Base-by-base conservation (phyloP, 345 rosid species). In the Populus alba region DNA sequence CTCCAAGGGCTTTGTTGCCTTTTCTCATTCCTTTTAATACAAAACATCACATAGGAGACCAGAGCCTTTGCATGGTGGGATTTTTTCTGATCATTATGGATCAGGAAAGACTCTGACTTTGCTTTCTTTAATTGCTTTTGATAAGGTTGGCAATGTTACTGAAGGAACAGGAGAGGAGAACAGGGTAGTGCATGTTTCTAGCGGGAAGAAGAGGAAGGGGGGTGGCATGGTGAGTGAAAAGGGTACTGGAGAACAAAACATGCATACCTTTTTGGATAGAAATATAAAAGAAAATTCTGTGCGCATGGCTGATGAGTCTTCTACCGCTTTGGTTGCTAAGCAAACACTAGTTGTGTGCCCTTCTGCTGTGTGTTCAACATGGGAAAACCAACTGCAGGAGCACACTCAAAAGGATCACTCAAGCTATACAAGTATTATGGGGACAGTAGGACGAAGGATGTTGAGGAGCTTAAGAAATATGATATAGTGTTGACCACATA, bases 51-150 rank as follows among this genome's bases (percentile, higher is more conserved):
- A n/a, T n/a, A n/a, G 66, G 38, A 83, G 88, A 51, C 98, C 98
- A 1, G 90, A 87, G 76, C 91, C 95, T 71, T 71, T 92, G 83
- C 88, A 89, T 5, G 94, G 98, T 68, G 98, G 98, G 0, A 87
- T 94, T 77, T 87, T 94, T 39, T 97, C 98, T 15, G 98, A 94
- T 85, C 97, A 94, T 80, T 91, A 91, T 97, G 98, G 98, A 1
- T 83, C 92, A 80, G 98, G 98, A 7, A 94, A 94, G 88, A 94
- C 98, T 15, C 91, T 94, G 27, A 91, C 98, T 70, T 79, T 94
- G 78, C 91, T 94, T 72, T 91, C 97, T 68, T 75, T 94, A 84
- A 86, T 94, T 84, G 93, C 98, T 65, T 87, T 88, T 45, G 98
- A 92, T 85, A 91, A 85, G 78, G 81, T 72, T 75, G 78, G 78